Evolutionary conservation across 163 green algal genomes (phyloP).

Genomic region (Scenedesmus sp.): DNA sequence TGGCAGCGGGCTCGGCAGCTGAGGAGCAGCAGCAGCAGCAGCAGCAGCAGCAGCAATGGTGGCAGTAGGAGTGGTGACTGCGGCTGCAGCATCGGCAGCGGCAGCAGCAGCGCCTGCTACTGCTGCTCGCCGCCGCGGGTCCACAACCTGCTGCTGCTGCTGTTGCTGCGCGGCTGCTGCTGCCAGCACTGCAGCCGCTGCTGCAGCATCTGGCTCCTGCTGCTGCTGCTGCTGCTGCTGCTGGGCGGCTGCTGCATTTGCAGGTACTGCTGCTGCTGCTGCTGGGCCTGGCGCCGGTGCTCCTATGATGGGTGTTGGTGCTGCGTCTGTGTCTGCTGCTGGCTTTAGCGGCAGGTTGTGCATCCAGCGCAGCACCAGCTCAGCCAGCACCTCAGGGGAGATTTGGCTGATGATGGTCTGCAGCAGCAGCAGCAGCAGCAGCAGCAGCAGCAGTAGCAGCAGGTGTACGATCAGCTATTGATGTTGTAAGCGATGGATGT

Average conservation of each 20-base stretch:
- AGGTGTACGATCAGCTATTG: slow-evolving; percentile 11
- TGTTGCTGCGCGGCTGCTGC: slow-evolving; percentile 34
- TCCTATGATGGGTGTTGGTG: background rate
- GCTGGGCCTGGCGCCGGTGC: slow-evolving; percentile 30
- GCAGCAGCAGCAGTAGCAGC: slow-evolving; percentile 58
- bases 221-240: background rate
- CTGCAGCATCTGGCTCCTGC: slow-evolving; percentile 8
- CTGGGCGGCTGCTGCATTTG: background rate
- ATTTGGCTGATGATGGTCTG: slow-evolving; percentile 60
- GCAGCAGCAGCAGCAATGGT: background rate
- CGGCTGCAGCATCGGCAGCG: background rate
- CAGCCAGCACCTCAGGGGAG: slow-evolving; percentile 63
- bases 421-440: slow-evolving; percentile 48
- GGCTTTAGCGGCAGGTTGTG: slow-evolving; percentile 56
- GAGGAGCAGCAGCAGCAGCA: background rate
- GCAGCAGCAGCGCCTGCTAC: background rate
- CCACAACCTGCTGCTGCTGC: slow-evolving; percentile 25
- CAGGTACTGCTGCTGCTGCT: background rate
- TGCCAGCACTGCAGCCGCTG: background rate
- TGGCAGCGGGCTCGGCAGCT: slow-evolving; percentile 46
- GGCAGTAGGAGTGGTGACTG: background rate
- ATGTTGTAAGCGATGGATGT: background rate
- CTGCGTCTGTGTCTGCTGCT: slow-evolving; percentile 31
- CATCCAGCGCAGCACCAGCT: slow-evolving; percentile 70
- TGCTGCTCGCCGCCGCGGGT: background rate